Conservation (phyloP, 2,329 filamentous ascomycete genomes). For the Aspergillus bombycis region DNA sequence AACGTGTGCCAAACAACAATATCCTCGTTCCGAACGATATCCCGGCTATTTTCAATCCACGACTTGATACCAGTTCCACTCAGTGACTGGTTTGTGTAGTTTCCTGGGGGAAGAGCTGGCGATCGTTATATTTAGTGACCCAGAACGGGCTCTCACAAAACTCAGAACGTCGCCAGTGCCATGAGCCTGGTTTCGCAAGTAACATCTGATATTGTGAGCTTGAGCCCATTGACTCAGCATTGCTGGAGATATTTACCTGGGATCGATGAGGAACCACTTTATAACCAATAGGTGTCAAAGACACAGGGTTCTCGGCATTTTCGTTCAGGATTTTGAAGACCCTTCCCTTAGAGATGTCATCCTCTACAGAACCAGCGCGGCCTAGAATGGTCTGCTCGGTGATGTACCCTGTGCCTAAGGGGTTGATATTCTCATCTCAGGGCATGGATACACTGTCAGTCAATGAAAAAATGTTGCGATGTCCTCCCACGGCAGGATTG, state of each 20-base stretch:
- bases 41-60: slow-evolving; percentile 19
- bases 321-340: slow-evolving; percentile 62
- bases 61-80: slow-evolving; percentile 29
- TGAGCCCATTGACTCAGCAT: not conserved
- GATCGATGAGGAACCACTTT: slow-evolving; percentile 57
- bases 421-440: slow-evolving; percentile 51
- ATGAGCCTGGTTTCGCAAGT: slow-evolving; percentile 53
- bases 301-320: slow-evolving; percentile 52
- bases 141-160: slow-evolving; percentile 56
- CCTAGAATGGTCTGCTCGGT: slow-evolving; percentile 47
- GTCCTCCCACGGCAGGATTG: slow-evolving; percentile 46
- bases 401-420: slow-evolving; percentile 53
- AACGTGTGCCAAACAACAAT: slow-evolving; percentile 42
- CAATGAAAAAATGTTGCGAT: slow-evolving; percentile 52
- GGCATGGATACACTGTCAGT: slow-evolving; percentile 61
- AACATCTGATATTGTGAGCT: slow-evolving; percentile 48
- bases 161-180: slow-evolving; percentile 53
- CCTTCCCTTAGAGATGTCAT: slow-evolving; percentile 42
- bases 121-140: slow-evolving; percentile 54
- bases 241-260: not conserved
- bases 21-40: slow-evolving; percentile 28
- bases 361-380: slow-evolving; percentile 49
- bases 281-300: slow-evolving; percentile 55
- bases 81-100: slow-evolving; percentile 54
- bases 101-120: slow-evolving; percentile 53